These are phyloP conservation scores for Vitis vinifera DNA, from an alignment of 164 flowering plant genomes.

Conservation along the genomic window ASM3070453v1 NC_081816.1:13439501-13440000, in stretches of 20 bases:
- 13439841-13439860: conserved; percentile 62
- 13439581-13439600: too few relatives aligned
- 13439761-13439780: conserved; percentile 43
- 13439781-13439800: conserved; percentile 26
- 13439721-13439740: conserved; percentile 74
- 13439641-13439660: background rate
- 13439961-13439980: conserved; percentile 69
- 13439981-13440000: conserved; percentile 89
- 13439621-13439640: too few relatives aligned
- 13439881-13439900: conserved; percentile 73
- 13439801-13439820: conserved; percentile 35
- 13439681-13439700: conserved; percentile 48
- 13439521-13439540: too few relatives aligned
- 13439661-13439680: conserved; percentile 20
- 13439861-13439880: conserved; percentile 45
- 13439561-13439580: too few relatives aligned
- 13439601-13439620: too few relatives aligned
- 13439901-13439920: conserved; percentile 80
- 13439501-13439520: too few relatives aligned
- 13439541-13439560: too few relatives aligned
- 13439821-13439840: conserved; percentile 48
- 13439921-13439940: conserved; percentile 50
- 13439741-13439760: conserved; percentile 49
- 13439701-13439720: conserved; percentile 53
- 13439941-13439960: conserved; percentile 88